A percentile compares a stretch with the other conserved stretches of the same genome.
phyloP scores from a whole-genome alignment of 2,329 filamentous ascomycete genomes.

The Neoascochyta sp. region DNA sequence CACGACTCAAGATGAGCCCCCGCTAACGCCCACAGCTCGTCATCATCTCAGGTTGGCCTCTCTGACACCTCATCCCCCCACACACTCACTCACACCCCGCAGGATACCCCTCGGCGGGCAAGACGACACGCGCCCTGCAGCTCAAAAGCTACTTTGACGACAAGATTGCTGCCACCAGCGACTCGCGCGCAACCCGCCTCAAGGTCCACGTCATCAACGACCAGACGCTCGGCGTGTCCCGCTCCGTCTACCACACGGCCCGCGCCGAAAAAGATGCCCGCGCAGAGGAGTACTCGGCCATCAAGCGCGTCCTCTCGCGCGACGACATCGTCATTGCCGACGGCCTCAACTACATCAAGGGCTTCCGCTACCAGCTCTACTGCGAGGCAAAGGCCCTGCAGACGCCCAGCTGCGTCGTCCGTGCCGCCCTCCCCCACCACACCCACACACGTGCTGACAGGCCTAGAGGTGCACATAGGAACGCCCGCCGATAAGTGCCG shows the following conservation, averaged over 20 bases:
- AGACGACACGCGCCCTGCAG: constrained; percentile 60
- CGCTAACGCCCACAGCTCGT: constrained; percentile 50
- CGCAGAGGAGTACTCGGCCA: constrained; percentile 69
- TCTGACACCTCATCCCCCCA: constrained; percentile 1
- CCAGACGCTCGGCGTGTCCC: constrained; percentile 64
- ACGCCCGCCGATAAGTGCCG: constrained; percentile 55
- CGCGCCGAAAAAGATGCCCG: constrained; percentile 80
- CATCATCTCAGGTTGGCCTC: constrained; percentile 47
- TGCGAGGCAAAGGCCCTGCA: constrained; percentile 78
- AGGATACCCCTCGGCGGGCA: constrained; percentile 61
- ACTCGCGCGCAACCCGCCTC: constrained; percentile 51
- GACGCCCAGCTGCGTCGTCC: constrained; percentile 70
- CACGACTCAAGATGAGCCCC: too few relatives aligned
- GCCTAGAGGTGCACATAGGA: constrained; percentile 54
- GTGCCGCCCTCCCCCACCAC: constrained; percentile 15
- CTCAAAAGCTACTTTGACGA: constrained; percentile 61
- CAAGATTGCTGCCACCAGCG: constrained; percentile 50
- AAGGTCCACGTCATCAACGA: constrained; percentile 73
- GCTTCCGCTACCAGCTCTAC: constrained; percentile 80
- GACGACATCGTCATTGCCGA: constrained; percentile 77
- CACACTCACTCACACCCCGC: too few relatives aligned
- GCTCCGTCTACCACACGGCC: constrained; percentile 70
- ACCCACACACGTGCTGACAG: constrained; percentile 24
- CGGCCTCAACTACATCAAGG: constrained; percentile 83
- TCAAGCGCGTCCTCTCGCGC: constrained; percentile 69